Evolutionary conservation across 768 basidiomycete genomes (phyloP).

Genomic region (Leccinum variicolor): DNA sequence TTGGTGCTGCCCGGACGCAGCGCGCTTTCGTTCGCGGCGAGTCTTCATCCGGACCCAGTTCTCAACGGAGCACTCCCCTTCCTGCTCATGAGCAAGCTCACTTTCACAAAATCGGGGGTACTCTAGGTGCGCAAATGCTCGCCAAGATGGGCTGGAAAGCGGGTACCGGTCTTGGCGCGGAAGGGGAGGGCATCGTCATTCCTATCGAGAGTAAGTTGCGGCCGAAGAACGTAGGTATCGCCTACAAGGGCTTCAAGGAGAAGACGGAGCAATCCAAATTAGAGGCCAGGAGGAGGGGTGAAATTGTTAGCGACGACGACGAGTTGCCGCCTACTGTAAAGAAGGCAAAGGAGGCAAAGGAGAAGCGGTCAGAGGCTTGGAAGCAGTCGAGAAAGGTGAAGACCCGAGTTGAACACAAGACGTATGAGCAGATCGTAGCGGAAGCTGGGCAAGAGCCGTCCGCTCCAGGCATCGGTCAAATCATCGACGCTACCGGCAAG

Average conservation of each 20-base stretch:
- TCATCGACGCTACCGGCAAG: slow-evolving; percentile 93
- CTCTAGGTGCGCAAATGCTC: slow-evolving; percentile 87
- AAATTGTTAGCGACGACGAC: slow-evolving; percentile 73
- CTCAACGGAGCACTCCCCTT: slow-evolving; percentile 47
- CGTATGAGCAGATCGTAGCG: slow-evolving; percentile 92
- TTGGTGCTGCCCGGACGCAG: slow-evolving; percentile 38
- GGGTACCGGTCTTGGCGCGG: slow-evolving; percentile 72
- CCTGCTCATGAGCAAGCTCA: slow-evolving; percentile 70
- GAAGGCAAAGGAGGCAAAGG: slow-evolving; percentile 52
- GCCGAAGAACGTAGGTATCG: slow-evolving; percentile 84
- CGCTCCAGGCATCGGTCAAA: slow-evolving; percentile 66
- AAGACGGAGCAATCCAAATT: slow-evolving; percentile 80
- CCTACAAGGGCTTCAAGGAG: slow-evolving; percentile 84
- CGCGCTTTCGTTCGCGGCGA: slow-evolving; percentile 56
- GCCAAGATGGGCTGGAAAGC: slow-evolving; percentile 95
- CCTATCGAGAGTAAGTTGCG: slow-evolving; percentile 85
- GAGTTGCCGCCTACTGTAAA: slow-evolving; percentile 22
- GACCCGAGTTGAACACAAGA: slow-evolving; percentile 87
- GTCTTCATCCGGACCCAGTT: slow-evolving; percentile 38
- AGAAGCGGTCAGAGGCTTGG: slow-evolving; percentile 76
- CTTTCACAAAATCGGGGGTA: slow-evolving; percentile 71
- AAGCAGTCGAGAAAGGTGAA: slow-evolving; percentile 83
- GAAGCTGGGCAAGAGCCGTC: slow-evolving; percentile 69
- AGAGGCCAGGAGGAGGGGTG: slow-evolving; percentile 75
- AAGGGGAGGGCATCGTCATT: slow-evolving; percentile 80